Evolutionary conservation across 495 filamentous ascomycete genomes (phyloP).

Genomic region (Clohesyomyces aquaticus): DNA sequence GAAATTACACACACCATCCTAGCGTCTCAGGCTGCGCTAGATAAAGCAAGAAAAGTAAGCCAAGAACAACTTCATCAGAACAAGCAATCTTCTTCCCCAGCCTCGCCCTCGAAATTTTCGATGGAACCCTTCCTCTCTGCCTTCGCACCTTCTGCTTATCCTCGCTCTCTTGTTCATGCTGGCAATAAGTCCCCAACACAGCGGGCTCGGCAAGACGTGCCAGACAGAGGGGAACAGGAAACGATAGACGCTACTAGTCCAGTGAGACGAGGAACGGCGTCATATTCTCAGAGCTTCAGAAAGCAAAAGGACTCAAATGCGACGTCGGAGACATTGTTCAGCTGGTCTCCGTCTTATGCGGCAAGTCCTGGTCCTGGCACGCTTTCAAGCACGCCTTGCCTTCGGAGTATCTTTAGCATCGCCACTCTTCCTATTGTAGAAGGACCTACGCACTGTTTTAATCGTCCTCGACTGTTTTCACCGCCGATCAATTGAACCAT

Average conservation of each 20-base stretch:
- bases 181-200: not conserved
- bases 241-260: not conserved
- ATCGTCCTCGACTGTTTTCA: not conserved
- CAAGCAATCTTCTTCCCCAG: not conserved
- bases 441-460: not conserved
- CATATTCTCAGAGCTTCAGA: not conserved
- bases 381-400: not conserved
- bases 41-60: constrained; percentile 40
- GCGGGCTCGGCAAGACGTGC: not conserved
- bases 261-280: not conserved
- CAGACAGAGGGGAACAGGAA: not conserved
- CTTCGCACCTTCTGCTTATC: constrained; percentile 5
- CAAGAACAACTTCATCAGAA: constrained; percentile 7
- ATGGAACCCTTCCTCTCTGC: not conserved
- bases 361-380: constrained; percentile 14
- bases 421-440: not conserved
- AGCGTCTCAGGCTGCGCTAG: constrained; percentile 27
- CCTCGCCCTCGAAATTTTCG: not conserved
- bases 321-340: constrained; percentile 7
- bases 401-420: not conserved
- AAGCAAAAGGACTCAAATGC: not conserved
- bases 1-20: constrained; percentile 31
- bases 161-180: not conserved
- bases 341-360: constrained; percentile 8
- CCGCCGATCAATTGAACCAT: not conserved